Percentiles rank a stretch among this genome's conserved stretches.
Conservation (phyloP, 345 rosid genomes). For the Eucalyptus curtisii region DNA sequence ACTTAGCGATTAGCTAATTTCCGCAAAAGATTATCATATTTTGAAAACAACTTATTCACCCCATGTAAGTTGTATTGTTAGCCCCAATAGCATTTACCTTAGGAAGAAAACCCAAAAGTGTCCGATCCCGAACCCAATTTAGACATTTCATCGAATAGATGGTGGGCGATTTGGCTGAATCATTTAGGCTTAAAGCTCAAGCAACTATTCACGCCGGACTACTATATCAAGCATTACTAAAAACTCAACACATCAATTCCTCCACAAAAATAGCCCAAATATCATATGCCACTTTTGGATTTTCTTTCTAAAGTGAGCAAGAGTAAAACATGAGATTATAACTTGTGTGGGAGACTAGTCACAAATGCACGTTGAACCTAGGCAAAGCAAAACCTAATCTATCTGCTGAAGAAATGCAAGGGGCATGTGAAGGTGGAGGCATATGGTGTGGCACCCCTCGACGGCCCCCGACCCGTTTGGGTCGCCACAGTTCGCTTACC, state of each 20-base stretch:
- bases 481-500: too few relatives aligned
- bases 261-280: not conserved
- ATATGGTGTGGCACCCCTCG: too few relatives aligned
- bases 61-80: too few relatives aligned
- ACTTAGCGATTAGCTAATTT: too few relatives aligned
- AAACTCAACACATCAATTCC: not conserved
- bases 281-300: not conserved
- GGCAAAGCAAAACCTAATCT: too few relatives aligned
- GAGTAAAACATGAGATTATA: not conserved
- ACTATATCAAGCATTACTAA: not conserved
- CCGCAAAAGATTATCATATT: too few relatives aligned
- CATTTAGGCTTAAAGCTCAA: not conserved
- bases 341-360: not conserved
- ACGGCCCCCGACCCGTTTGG: too few relatives aligned
- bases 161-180: not conserved
- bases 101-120: not conserved
- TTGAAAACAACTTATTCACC: too few relatives aligned
- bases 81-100: too few relatives aligned
- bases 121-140: fast-evolving
- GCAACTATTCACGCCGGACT: not conserved
- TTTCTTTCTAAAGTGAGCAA: not conserved
- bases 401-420: too few relatives aligned
- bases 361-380: not conserved
- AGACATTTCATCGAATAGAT: not conserved
- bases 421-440: not conserved